These are phyloP conservation scores for Solanum hybrid DNA, from an alignment of 305 asterid genomes.

Conservation along the genomic window DNA sequence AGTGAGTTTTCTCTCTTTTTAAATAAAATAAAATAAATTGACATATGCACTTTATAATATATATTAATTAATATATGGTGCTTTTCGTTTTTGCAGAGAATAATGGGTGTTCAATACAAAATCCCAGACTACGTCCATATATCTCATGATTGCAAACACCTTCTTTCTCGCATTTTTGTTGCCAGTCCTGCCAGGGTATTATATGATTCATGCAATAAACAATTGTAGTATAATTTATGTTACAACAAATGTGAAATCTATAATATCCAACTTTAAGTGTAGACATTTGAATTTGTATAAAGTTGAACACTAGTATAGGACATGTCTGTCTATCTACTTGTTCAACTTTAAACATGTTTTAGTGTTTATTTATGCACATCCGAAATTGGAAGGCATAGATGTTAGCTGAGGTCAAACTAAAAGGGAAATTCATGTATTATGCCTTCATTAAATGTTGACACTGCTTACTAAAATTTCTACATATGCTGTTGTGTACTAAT, in stretches of 20 bases:
- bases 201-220: not conserved
- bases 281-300: not conserved
- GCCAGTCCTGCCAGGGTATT: slow-evolving; percentile 55
- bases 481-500: not conserved
- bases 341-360: too few relatives aligned
- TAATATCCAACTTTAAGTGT: too few relatives aligned
- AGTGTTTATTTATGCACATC: not conserved
- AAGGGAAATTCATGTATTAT: not conserved
- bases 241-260: not conserved
- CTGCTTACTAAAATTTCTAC: not conserved
- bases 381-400: not conserved
- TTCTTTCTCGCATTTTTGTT: slow-evolving; percentile 65
- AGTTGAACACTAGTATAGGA: not conserved
- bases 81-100: slow-evolving; percentile 33
- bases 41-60: not conserved
- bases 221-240: not conserved
- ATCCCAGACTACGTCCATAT: slow-evolving; percentile 78
- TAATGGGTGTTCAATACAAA: slow-evolving; percentile 55
- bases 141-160: slow-evolving; percentile 72
- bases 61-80: not conserved
- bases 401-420: not conserved
- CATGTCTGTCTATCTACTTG: not conserved
- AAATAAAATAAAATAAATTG: not conserved
- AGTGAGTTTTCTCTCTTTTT: slow-evolving; percentile 15
- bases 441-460: not conserved